Conservation (phyloP, 1,284 basidiomycete species). For the Sphagnurus paluster region DNA sequence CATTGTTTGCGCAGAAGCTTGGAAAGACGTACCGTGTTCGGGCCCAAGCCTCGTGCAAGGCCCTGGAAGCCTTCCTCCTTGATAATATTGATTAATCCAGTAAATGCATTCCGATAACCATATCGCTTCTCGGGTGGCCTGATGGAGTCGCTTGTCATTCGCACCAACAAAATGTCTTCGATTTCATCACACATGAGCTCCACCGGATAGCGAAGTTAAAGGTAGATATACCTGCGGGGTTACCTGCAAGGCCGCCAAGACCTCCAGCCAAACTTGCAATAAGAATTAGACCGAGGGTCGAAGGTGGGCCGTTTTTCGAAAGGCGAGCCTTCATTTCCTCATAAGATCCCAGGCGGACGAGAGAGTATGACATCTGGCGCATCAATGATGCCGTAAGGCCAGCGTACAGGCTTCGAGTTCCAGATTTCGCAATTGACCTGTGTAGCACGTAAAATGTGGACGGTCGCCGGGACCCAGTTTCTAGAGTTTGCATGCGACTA, state of each 20-base stretch:
- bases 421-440: conserved; percentile 56
- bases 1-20: conserved; percentile 2
- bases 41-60: conserved; percentile 75
- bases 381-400: conserved; percentile 85
- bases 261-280: conserved; percentile 75
- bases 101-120: conserved; percentile 76
- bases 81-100: conserved; percentile 66
- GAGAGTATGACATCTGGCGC: conserved; percentile 91
- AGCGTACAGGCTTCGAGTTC: conserved; percentile 75
- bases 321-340: conserved; percentile 71
- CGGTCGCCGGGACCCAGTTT: conserved; percentile 44
- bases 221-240: conserved; percentile 64
- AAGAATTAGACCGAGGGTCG: conserved; percentile 54
- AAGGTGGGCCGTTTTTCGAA: conserved; percentile 48
- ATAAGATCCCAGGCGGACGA: conserved; percentile 85
- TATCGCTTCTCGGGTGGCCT: conserved; percentile 73
- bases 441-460: conserved; percentile 62
- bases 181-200: not conserved
- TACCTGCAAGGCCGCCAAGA: conserved; percentile 78
- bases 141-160: conserved; percentile 87
- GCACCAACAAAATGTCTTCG: conserved; percentile 72
- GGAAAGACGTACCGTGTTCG: conserved; percentile 61
- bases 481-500: conserved; percentile 80
- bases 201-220: no score
- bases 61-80: conserved; percentile 72